phyloP scores from a whole-genome alignment of 306 rosid species.

The Calophaca sinica region DNA sequence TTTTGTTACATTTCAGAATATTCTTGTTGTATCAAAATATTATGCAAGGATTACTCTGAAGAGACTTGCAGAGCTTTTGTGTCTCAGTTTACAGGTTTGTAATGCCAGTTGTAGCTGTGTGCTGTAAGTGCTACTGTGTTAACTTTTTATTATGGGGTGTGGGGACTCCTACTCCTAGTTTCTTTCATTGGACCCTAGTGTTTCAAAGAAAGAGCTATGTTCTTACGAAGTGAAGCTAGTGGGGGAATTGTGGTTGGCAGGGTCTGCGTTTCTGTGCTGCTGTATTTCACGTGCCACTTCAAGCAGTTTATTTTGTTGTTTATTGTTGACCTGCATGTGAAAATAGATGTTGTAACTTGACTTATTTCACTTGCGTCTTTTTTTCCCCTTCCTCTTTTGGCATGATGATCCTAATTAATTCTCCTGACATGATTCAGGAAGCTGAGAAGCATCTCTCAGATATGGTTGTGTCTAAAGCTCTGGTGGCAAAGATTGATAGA shows the following conservation, averaged over 20 bases:
- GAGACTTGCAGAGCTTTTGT: slow-evolving; percentile 81
- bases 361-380: slow-evolving; percentile 21
- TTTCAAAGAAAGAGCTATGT: not conserved
- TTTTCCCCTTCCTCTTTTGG: not conserved
- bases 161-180: not conserved
- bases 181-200: not conserved
- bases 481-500: slow-evolving; percentile 92
- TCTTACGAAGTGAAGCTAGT: not conserved
- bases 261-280: slow-evolving; percentile 21
- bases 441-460: slow-evolving; percentile 98
- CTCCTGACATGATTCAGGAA: slow-evolving; percentile 58
- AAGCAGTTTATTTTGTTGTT: slow-evolving; percentile 11
- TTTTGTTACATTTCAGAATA: slow-evolving; percentile 65
- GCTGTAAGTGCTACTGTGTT: not conserved
- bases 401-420: slow-evolving; percentile 21
- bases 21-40: slow-evolving; percentile 87
- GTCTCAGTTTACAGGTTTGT: slow-evolving; percentile 81
- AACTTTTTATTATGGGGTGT: not conserved
- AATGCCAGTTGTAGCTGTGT: slow-evolving; percentile 7
- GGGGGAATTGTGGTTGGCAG: slow-evolving; percentile 6
- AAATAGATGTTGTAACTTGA: slow-evolving; percentile 5
- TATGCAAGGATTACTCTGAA: slow-evolving; percentile 69
- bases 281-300: slow-evolving; percentile 5
- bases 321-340: slow-evolving; percentile 27
- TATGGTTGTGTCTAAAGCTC: slow-evolving; percentile 97